phyloP scores from a whole-genome alignment of 169 alveolate genomes.

The Plasmodium cynomolgi region DNA sequence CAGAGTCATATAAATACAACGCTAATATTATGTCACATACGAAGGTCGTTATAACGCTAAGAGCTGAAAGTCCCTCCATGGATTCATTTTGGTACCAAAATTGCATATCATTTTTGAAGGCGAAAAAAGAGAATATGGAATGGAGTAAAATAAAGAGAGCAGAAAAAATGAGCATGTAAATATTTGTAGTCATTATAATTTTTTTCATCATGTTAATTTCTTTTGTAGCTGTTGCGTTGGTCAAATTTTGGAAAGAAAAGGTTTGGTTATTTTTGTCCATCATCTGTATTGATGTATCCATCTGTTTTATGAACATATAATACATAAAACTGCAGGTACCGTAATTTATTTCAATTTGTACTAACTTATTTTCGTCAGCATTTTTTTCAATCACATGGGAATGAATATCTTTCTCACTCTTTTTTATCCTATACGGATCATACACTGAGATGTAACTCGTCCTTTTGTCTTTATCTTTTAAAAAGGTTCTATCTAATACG shows the following conservation, averaged over 20 bases:
- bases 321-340: conserved; percentile 68
- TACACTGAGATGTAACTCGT: conserved; percentile 66
- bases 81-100: conserved; percentile 96
- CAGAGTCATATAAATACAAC: conserved; percentile 93
- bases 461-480: conserved; percentile 53
- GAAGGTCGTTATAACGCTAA: conserved; percentile 90
- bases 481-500: conserved; percentile 53
- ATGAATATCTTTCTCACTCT: conserved; percentile 40
- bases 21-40: conserved; percentile 92
- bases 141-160: conserved; percentile 87
- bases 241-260: conserved; percentile 54
- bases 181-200: conserved; percentile 89
- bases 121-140: conserved; percentile 91
- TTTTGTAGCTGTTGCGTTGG: conserved; percentile 76
- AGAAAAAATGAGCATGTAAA: conserved; percentile 88
- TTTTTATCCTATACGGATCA: conserved; percentile 73
- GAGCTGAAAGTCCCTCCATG: conserved; percentile 96
- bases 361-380: conserved; percentile 38
- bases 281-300: conserved; percentile 52
- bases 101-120: conserved; percentile 94
- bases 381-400: conserved; percentile 21
- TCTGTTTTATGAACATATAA: conserved; percentile 62
- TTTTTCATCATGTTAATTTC: conserved; percentile 91
- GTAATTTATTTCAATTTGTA: conserved; percentile 53
- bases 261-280: conserved; percentile 54